Conservation (phyloP, 164 flowering plant genomes). For the Magnolia officinalis region DNA sequence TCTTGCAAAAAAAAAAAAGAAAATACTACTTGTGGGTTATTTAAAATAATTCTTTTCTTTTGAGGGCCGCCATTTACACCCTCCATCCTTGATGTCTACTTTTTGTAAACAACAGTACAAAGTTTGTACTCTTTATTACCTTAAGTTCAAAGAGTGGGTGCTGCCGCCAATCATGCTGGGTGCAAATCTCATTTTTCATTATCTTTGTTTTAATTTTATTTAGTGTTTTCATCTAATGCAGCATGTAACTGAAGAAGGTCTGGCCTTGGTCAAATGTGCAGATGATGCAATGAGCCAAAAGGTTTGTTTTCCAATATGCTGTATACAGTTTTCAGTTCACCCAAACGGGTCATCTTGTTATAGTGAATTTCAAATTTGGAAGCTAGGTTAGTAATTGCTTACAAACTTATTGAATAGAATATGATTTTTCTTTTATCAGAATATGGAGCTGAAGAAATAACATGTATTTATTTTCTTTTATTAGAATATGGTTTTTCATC, state of each 20-base stretch:
- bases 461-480: no score
- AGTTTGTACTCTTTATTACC: neutral
- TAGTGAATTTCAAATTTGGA: neutral
- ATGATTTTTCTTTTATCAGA: no score
- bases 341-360: neutral
- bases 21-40: neutral
- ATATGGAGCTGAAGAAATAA: no score
- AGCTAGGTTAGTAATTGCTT: no score
- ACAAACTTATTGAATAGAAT: no score
- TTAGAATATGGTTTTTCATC: no score
- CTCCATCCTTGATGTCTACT: neutral
- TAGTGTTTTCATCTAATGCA: neutral
- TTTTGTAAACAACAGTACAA: no score
- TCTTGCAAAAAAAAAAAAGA: neutral
- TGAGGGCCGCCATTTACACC: neutral
- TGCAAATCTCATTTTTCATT: neutral
- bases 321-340: neutral
- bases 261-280: neutral
- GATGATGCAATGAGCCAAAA: neutral
- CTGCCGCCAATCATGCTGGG: neutral
- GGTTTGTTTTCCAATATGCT: neutral
- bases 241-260: constrained; percentile 1
- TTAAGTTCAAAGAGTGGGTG: neutral
- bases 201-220: neutral
- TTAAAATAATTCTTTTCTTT: no score